Percentiles rank a stretch among this genome's conserved stretches.
Conservation (phyloP, 2,329 filamentous ascomycete genomes). For the Hypocreales sp. region DNA sequence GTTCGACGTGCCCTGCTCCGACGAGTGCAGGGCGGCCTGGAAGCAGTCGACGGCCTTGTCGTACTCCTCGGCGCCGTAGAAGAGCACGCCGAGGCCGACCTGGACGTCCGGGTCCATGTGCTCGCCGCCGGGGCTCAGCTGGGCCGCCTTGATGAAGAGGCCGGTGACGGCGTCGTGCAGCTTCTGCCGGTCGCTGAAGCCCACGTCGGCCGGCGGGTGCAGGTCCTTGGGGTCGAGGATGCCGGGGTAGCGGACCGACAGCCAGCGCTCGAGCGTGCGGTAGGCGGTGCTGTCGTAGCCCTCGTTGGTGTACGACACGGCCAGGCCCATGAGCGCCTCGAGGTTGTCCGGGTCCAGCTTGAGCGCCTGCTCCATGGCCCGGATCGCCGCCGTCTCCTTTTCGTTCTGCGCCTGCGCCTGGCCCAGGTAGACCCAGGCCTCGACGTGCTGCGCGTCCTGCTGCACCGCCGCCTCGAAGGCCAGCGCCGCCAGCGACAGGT, state of each 20-base stretch:
- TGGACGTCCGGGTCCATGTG: slow-evolving; percentile 98
- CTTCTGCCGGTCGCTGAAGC: slow-evolving; percentile 82
- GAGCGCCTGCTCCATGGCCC: slow-evolving; percentile 79
- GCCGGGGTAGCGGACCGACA: slow-evolving; percentile 84
- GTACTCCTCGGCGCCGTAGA: slow-evolving; percentile 96
- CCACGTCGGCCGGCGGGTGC: slow-evolving; percentile 65
- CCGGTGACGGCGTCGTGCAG: slow-evolving; percentile 84
- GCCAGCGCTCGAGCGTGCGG: slow-evolving; percentile 89
- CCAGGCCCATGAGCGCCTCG: slow-evolving; percentile 82
- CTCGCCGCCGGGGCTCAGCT: slow-evolving; percentile 78
- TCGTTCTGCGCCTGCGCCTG: slow-evolving; percentile 95
- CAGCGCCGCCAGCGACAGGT: slow-evolving; percentile 80
- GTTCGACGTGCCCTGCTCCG: slow-evolving; percentile 72
- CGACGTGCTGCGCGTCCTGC: slow-evolving; percentile 71
- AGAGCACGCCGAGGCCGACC: slow-evolving; percentile 88
- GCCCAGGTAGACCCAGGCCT: slow-evolving; percentile 88
- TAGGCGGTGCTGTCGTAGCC: slow-evolving; percentile 96
- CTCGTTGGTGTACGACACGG: slow-evolving; percentile 96
- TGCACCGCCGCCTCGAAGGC: slow-evolving; percentile 94
- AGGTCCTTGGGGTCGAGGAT: slow-evolving; percentile 60
- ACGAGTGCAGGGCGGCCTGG: slow-evolving; percentile 73
- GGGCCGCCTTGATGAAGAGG: slow-evolving; percentile 82
- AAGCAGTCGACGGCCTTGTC: slow-evolving; percentile 99
- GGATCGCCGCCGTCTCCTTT: slow-evolving; percentile 91
- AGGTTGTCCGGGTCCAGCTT: slow-evolving; percentile 79